Base-by-base conservation (phyloP, 1,284 basidiomycete species). In the Heterobasidion irregulare region DNA sequence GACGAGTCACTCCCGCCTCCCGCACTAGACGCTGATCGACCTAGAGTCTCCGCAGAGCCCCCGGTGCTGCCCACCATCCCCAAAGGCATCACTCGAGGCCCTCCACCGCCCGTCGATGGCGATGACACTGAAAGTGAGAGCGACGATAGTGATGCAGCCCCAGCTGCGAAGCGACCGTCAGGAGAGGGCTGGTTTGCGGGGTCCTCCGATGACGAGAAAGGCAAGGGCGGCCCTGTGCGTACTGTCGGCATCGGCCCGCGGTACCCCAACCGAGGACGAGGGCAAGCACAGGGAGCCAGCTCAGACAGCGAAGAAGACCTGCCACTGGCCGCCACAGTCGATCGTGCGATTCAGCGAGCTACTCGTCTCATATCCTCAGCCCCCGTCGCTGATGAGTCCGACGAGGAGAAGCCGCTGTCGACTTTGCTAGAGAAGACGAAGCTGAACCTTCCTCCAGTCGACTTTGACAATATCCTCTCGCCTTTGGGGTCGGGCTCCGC, bases 371-470 rank as follows among this genome's bases (percentile, higher is more conserved):
- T 59, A 32, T 57, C 55, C n/a, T n/a, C 33, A 2, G 26, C 5
- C 6, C 19, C 49, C 19, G 60, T 60, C 16, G 69, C 67, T 26
- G 70, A 72, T 33, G 80, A 82, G 61, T 84, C 82, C 8, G 86
- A 88, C 57, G 89, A 92, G 62, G 89, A 91, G 60, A 77, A 77
- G 61, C 89, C 89, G 7, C 69, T 92, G 36, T 80, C 84, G 7
- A 73, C 72, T 50, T 67, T 90, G 9, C 65, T 88, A 46, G 72
- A 74, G 59, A 81, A 84, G 66, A 69, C 77, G 16, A 78, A 75
- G 64, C 61, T 73, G 45, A 72, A 71, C 47, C 63, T 80, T n/a
- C 73, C 77, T 6, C 68, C 74, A 19, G 63, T 79, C 48, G 71
- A 74, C 57, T 75, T 78, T 56, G 74, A 76, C 56, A 72, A 75